Evolutionary conservation across 331 rosid genomes (phyloP).

Genomic region (Phaseolus coccineus): DNA sequence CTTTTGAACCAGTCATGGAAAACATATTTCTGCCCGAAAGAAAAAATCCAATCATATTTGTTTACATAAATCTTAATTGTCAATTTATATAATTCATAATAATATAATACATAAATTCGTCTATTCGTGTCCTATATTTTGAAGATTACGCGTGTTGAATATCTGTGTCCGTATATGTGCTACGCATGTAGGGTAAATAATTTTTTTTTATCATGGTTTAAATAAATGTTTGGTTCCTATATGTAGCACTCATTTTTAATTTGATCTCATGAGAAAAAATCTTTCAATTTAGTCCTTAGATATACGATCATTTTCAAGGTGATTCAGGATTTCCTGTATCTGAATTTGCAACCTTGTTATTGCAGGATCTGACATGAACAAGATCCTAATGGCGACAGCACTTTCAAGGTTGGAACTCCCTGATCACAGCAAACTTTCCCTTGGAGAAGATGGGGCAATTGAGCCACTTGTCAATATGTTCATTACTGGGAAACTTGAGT

Average conservation of each 20-base stretch:
- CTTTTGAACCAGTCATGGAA: too few relatives aligned
- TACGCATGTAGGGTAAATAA: not conserved
- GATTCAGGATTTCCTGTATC: slow-evolving; percentile 1
- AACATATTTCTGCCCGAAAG: too few relatives aligned
- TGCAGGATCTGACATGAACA: slow-evolving; percentile 95
- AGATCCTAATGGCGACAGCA: slow-evolving; percentile 94
- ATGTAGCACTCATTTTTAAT: not conserved
- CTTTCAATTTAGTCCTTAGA: not conserved
- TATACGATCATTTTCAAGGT: not conserved
- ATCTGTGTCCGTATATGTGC: too few relatives aligned
- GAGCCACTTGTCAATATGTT: slow-evolving; percentile 84
- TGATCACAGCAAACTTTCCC: slow-evolving; percentile 74
- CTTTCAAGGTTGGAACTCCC: slow-evolving; percentile 87
- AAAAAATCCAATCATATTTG: too few relatives aligned
- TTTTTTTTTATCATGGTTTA: not conserved
- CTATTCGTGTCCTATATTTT: too few relatives aligned
- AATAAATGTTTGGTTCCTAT: not conserved
- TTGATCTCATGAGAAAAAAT: not conserved
- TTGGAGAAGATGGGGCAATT: slow-evolving; percentile 86
- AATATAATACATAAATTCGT: too few relatives aligned
- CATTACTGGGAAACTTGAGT: slow-evolving; percentile 79
- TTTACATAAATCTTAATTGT: too few relatives aligned
- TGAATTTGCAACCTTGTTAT: slow-evolving; percentile 41
- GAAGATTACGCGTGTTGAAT: too few relatives aligned
- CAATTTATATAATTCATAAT: too few relatives aligned